Base-by-base conservation (phyloP, 106 monocot species). In the Platanthera guangdongensis region DNA sequence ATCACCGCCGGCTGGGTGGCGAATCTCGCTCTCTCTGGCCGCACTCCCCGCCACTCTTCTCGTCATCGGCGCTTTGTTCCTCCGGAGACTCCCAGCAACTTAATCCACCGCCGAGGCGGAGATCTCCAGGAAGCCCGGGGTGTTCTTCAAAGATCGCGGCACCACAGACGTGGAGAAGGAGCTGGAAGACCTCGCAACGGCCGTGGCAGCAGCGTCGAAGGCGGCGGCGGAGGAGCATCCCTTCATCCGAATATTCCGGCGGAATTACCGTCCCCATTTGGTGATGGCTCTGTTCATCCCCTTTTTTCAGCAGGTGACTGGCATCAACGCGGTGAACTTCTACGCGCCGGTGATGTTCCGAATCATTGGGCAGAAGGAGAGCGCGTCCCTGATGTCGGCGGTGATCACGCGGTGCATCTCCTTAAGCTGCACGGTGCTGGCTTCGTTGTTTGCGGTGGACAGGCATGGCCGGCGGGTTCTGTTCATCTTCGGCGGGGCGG, bases 41-140 rank as follows among this genome's bases (percentile, higher is more conserved):
- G 90, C 78, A 8, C 71, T 63, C 52, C 90, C 90, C 0, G 84
- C 87, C 10, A 0, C 72, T 28, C 4, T 87, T 76, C 64, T 90
- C 65, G 0, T 83, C 81, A 0, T 82, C 74, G 77, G 78, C 50
- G 76, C 76, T n/a, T 13, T 83, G 57, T 69, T 90, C 81, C 76
- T 87, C 79, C 87, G 0, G 90, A 90, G 57, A 81, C 83, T 21
- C 90, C 90, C 9, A 78, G 50, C 80, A 83, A 78, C 83, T 78
- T 90, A 52, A 12, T 85, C 50, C 76, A 73, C 0, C 87, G 90
- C 70, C 65, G 32, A 9, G 81, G 82, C 52, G 28, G 70, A 5
- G 51, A 72, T 25, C 72, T 50, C 49, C 8, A 4, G 0, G 72
- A 72, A 1, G 72, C 46, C 9, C 51, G 50, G 9, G 11, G 7